Conservation (phyloP, 2,329 filamentous ascomycete genomes). For the Fonsecaea nubica region DNA sequence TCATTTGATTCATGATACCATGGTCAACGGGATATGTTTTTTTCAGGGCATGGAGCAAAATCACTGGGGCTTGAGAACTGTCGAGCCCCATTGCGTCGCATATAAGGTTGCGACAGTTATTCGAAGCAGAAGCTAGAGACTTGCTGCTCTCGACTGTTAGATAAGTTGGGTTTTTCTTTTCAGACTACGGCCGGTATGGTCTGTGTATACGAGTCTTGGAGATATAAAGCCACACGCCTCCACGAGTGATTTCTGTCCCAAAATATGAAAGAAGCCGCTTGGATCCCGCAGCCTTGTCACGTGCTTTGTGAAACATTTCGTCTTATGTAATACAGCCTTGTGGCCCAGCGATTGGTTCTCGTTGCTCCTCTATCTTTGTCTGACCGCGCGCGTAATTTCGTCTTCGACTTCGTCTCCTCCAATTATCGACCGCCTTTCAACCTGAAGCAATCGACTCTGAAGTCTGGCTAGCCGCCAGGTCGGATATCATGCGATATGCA, state of each 20-base stretch:
- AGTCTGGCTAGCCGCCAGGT: slow-evolving; percentile 7
- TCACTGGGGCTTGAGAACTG: slow-evolving; percentile 6
- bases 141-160: slow-evolving; percentile 10
- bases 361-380: not conserved
- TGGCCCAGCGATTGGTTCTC: slow-evolving; percentile 22
- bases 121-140: not conserved
- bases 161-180: not conserved
- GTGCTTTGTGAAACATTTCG: slow-evolving; percentile 7
- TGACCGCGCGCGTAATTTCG: slow-evolving; percentile 27
- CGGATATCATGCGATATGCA: not conserved
- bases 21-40: slow-evolving; percentile 14
- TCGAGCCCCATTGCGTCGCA: slow-evolving; percentile 6
- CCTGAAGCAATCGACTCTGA: slow-evolving; percentile 6
- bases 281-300: slow-evolving; percentile 9
- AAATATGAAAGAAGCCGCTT: not conserved
- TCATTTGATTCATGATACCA: slow-evolving; percentile 30
- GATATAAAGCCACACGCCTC: not conserved
- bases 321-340: not conserved
- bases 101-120: slow-evolving; percentile 16
- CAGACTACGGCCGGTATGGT: slow-evolving; percentile 7
- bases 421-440: slow-evolving; percentile 11
- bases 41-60: slow-evolving; percentile 7
- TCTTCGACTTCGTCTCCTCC: slow-evolving; percentile 8
- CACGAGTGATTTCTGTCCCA: not conserved
- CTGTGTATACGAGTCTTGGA: slow-evolving; percentile 23